These are phyloP conservation scores for Parathielavia appendiculata DNA, from an alignment of 495 filamentous ascomycete species.

Conservation along the genomic window DNA sequence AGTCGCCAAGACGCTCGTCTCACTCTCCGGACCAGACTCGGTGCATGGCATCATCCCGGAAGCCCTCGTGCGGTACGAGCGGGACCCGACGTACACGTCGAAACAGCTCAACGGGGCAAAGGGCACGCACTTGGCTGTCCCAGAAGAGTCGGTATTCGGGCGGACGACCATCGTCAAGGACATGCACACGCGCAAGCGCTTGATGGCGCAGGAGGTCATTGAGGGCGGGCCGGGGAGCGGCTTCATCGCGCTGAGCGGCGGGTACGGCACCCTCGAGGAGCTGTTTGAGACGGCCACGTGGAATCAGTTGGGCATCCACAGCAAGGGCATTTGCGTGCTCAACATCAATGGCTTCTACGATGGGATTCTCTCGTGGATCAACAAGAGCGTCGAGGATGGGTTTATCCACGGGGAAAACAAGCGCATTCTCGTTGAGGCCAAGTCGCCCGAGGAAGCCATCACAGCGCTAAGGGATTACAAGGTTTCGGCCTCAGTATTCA, in stretches of 20 bases:
- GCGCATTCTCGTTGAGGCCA: slow-evolving; percentile 72
- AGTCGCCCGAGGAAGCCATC: slow-evolving; percentile 64
- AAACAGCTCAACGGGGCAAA: slow-evolving; percentile 29
- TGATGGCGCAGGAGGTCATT: slow-evolving; percentile 86
- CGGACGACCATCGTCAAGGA: slow-evolving; percentile 81
- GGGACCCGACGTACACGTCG: slow-evolving; percentile 47
- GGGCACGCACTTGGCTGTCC: slow-evolving; percentile 32
- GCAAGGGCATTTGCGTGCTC: slow-evolving; percentile 67
- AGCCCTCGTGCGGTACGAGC: slow-evolving; percentile 77
- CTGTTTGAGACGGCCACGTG: slow-evolving; percentile 94
- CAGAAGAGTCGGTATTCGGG: slow-evolving; percentile 69
- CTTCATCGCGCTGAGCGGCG: slow-evolving; percentile 84
- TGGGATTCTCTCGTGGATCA: slow-evolving; percentile 77
- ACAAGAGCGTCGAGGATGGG: slow-evolving; percentile 66
- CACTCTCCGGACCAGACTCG: slow-evolving; percentile 69
- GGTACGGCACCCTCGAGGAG: slow-evolving; percentile 94
- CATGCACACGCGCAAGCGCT: slow-evolving; percentile 90
- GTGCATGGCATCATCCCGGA: slow-evolving; percentile 92
- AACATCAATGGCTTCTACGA: slow-evolving; percentile 92
- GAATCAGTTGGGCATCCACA: slow-evolving; percentile 96
- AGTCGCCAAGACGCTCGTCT: slow-evolving; percentile 78
- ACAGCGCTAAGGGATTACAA: slow-evolving; percentile 66
- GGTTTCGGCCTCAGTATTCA: slow-evolving; percentile 64
- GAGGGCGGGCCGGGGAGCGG: slow-evolving; percentile 76
- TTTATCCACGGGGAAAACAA: slow-evolving; percentile 67